A percentile compares a stretch with the other conserved stretches of the same genome.
These are phyloP conservation scores for Alternaria gansuensis DNA, from an alignment of 2,329 filamentous ascomycete species.

Conservation along the genomic window DNA sequence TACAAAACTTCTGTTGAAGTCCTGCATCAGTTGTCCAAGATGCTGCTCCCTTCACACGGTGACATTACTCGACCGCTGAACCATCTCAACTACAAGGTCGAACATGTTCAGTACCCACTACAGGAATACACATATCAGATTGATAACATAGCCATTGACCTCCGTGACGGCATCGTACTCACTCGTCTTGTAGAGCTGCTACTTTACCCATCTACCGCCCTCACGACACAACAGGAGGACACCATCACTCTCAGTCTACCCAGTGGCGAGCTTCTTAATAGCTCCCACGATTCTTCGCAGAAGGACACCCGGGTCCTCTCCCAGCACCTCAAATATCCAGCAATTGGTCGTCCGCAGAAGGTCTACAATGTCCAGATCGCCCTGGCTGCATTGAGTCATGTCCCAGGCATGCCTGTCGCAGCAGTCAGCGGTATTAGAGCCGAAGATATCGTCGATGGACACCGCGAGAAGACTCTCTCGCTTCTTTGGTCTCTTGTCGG, in stretches of 20 bases:
- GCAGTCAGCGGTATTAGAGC: slow-evolving; percentile 59
- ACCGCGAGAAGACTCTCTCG: slow-evolving; percentile 69
- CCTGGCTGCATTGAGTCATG: slow-evolving; percentile 61
- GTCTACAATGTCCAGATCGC: slow-evolving; percentile 68
- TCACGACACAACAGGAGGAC: slow-evolving; percentile 44
- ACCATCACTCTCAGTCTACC: slow-evolving; percentile 59
- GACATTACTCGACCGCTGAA: slow-evolving; percentile 64
- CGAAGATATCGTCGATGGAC: slow-evolving; percentile 69
- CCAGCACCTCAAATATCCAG: slow-evolving; percentile 67
- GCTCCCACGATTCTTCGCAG: slow-evolving; percentile 41
- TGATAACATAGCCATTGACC: slow-evolving; percentile 68
- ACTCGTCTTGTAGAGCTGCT: slow-evolving; percentile 67
- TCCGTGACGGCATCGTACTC: slow-evolving; percentile 69
- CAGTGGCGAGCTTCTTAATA: slow-evolving; percentile 56
- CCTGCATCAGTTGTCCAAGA: slow-evolving; percentile 60
- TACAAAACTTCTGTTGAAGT: slow-evolving; percentile 66
- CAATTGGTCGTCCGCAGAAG: slow-evolving; percentile 64
- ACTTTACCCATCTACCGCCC: slow-evolving; percentile 56
- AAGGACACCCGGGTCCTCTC: slow-evolving; percentile 61
- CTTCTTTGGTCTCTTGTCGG: slow-evolving; percentile 69
- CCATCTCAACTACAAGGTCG: slow-evolving; percentile 66
- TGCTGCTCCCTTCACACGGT: slow-evolving; percentile 67
- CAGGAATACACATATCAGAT: slow-evolving; percentile 68
- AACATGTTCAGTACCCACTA: slow-evolving; percentile 64
- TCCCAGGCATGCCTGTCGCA: slow-evolving; percentile 53